Base-by-base conservation (phyloP, 1,284 basidiomycete genomes). In the Leucoagaricus sp. region DNA sequence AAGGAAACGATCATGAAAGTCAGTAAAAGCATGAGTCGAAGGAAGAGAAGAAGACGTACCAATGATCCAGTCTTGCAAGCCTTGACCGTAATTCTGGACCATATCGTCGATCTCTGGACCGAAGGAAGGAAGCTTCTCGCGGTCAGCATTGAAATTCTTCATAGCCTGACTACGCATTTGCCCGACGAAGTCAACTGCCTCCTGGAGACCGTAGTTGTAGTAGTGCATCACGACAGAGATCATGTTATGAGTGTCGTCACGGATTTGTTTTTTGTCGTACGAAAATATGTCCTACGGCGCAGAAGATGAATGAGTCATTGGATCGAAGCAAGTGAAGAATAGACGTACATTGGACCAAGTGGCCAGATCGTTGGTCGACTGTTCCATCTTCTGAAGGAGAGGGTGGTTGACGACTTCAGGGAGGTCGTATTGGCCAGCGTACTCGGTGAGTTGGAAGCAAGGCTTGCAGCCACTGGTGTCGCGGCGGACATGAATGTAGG, bases 341-440 rank as follows among this genome's bases (percentile, higher is more conserved):
- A 57, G 60, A 79, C 75, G 56, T 61, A 80, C 81, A 53, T 82
- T 82, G 4, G 76, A 78, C 73, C 77, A 77, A n/a, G 76, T 70
- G 50, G 80, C 73, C 25, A 82, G 67, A 57, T 82, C 80, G 49
- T 78, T 79, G 2, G 76, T 66, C 1, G 75, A 71, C 60, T 76
- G 73, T 36, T 73, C 72, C n/a, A 83, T 64, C 38, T 67, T 66
- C 17, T 62, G 63, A 12, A 83, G 67, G 44, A 71, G 55, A 2
- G 75, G 73, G 62, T 80, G 73, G 15, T 75, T 67, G 61, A 77
- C 72, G 50, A 82, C 78, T 42, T 77, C 72, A 0, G 81, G 81
- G 40, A 83, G 69, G 56, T 76, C 64, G 31, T 81, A 72, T 42
- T 74, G 65, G 58, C 75, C 68, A 17, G 72, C 75, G 52, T 74